These are phyloP conservation scores for Debaryomyces singareniensis DNA, from an alignment of 1,139 yeast genomes.

Conservation along the genomic window DNA sequence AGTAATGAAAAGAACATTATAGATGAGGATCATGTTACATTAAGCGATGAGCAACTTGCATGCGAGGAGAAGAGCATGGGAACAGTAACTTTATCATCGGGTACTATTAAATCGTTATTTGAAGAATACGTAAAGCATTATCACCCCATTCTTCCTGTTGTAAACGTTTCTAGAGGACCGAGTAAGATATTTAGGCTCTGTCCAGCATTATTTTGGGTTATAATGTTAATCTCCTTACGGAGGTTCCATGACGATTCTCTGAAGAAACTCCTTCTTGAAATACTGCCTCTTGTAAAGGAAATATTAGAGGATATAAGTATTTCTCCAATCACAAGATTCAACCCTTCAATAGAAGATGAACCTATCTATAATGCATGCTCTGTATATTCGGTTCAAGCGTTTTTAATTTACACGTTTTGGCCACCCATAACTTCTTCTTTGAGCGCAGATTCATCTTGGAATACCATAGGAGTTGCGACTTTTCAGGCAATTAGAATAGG, in stretches of 20 bases:
- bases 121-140: conserved; percentile 66
- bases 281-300: conserved; percentile 68
- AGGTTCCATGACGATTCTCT: conserved; percentile 39
- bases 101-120: conserved; percentile 59
- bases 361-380: conserved; percentile 84
- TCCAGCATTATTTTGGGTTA: conserved; percentile 91
- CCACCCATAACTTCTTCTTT: conserved; percentile 92
- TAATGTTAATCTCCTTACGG: conserved; percentile 77
- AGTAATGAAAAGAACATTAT: background rate
- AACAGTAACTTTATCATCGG: conserved; percentile 52
- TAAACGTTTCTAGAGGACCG: conserved; percentile 75
- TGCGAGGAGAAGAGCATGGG: conserved; percentile 70
- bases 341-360: conserved; percentile 67
- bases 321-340: conserved; percentile 80
- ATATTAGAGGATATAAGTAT: conserved; percentile 83
- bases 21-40: background rate
- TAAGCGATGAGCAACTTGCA: conserved; percentile 25
- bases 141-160: conserved; percentile 83
- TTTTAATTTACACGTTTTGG: conserved; percentile 84
- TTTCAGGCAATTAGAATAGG: conserved; percentile 91
- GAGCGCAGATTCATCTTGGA: conserved; percentile 94
- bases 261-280: conserved; percentile 36
- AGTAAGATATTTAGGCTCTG: conserved; percentile 71
- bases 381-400: conserved; percentile 93
- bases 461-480: conserved; percentile 85